Conservation (phyloP, 2,329 filamentous ascomycete species). For the Cercospora canescens region DNA sequence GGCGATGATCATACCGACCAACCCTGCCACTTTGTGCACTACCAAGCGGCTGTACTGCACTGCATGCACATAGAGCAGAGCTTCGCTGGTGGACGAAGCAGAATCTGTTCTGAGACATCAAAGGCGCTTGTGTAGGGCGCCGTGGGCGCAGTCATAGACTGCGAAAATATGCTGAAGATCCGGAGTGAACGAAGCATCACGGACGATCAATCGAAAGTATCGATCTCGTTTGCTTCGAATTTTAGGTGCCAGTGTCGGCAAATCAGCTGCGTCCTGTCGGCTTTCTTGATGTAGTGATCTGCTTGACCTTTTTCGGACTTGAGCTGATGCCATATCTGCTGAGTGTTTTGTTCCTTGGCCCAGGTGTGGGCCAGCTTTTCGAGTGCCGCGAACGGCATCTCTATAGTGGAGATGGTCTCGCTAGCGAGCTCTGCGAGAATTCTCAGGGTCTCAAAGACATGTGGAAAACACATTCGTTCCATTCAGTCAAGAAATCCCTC, state of each 20-base stretch:
- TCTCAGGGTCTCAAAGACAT: not conserved
- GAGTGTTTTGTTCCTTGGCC: not conserved
- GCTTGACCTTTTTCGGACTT: not conserved
- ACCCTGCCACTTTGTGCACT: not conserved
- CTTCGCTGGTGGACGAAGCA: not conserved
- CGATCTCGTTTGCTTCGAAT: not conserved
- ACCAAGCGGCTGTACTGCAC: not conserved
- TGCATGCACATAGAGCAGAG: too few relatives aligned
- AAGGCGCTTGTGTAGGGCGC: not conserved
- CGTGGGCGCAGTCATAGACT: not conserved
- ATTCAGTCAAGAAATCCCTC: not conserved
- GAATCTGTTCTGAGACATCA: not conserved
- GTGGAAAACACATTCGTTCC: not conserved
- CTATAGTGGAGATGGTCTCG: not conserved
- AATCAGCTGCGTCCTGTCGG: not conserved
- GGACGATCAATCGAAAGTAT: not conserved
- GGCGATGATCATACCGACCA: conserved; percentile 4
- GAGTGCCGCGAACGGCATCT: not conserved
- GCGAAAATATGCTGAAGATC: not conserved
- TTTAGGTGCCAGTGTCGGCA: not conserved
- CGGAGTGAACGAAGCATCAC: not conserved
- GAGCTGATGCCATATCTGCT: not conserved
- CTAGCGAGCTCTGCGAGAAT: not conserved
- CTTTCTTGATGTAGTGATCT: not conserved
- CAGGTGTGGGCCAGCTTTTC: not conserved